Conservation (phyloP, 1,284 basidiomycete genomes). For the Ganoderma boninense region DNA sequence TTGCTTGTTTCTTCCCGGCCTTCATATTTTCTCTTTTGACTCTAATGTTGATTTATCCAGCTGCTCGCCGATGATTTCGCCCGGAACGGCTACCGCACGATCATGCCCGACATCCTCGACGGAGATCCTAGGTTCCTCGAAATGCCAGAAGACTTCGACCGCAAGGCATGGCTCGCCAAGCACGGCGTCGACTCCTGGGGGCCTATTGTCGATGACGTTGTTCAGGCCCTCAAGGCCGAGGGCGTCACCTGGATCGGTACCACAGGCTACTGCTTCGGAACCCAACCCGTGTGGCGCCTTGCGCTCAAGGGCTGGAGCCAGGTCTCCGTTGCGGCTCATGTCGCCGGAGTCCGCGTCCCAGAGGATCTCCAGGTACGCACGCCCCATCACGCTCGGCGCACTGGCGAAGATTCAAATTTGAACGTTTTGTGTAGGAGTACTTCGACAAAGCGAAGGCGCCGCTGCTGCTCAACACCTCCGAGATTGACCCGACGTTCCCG, state of each 20-base stretch:
- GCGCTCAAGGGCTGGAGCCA: conserved; percentile 67
- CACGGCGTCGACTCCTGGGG: conserved; percentile 58
- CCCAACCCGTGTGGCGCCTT: conserved; percentile 64
- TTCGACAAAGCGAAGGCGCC: conserved; percentile 55
- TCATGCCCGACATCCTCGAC: conserved; percentile 66
- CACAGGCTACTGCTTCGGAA: conserved; percentile 79
- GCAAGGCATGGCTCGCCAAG: conserved; percentile 55
- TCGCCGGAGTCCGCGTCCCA: conserved; percentile 70
- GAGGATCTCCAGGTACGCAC: conserved; percentile 64
- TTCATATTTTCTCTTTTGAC: not conserved
- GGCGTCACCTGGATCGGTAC: conserved; percentile 69
- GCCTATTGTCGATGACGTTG: conserved; percentile 64
- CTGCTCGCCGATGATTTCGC: conserved; percentile 79
- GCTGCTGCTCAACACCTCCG: conserved; percentile 69
- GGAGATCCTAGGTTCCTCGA: conserved; percentile 60
- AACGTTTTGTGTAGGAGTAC: conserved; percentile 55
- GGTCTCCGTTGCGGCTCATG: conserved; percentile 69
- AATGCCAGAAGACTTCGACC: conserved; percentile 46
- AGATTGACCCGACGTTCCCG: conserved; percentile 22
- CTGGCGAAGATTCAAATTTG: not conserved
- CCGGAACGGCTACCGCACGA: conserved; percentile 71
- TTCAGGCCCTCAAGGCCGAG: conserved; percentile 60
- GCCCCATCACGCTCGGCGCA: not conserved
- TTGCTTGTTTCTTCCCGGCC: no score
- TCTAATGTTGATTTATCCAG: conserved; percentile 41